Evolutionary conservation across 768 basidiomycete genomes (phyloP).

Genomic region (Pulveroboletus sp.): DNA sequence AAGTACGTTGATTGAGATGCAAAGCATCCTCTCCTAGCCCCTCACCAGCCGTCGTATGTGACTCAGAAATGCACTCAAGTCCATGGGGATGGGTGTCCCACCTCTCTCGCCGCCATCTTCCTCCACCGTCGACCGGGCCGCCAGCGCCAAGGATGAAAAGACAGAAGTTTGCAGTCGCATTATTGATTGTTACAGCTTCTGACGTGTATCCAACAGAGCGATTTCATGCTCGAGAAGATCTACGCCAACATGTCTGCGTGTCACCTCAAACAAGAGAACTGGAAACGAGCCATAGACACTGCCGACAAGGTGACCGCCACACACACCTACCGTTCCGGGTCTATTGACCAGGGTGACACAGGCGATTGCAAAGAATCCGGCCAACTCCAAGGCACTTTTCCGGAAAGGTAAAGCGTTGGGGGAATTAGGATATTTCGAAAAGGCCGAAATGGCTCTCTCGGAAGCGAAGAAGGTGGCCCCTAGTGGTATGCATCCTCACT

Average conservation of each 20-base stretch:
- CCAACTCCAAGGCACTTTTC: slow-evolving; percentile 76
- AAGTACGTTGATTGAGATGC: slow-evolving; percentile 47
- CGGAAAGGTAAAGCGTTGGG: slow-evolving; percentile 77
- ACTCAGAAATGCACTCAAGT: slow-evolving; percentile 51
- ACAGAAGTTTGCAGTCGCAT: slow-evolving; percentile 50
- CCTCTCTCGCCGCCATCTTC: neutral
- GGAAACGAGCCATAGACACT: slow-evolving; percentile 75
- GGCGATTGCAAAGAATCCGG: slow-evolving; percentile 71
- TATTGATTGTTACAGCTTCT: neutral
- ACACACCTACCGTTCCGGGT: neutral
- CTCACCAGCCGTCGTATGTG: slow-evolving; percentile 3
- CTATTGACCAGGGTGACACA: slow-evolving; percentile 24
- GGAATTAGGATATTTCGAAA: slow-evolving; percentile 73
- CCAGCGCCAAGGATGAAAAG: slow-evolving; percentile 46
- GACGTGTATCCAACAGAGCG: slow-evolving; percentile 45
- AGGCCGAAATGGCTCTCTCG: slow-evolving; percentile 59
- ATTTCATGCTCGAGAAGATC: slow-evolving; percentile 73
- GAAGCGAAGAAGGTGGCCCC: slow-evolving; percentile 64
- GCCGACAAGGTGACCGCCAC: slow-evolving; percentile 60
- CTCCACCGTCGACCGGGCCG: slow-evolving; percentile 29
- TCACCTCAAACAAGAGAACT: slow-evolving; percentile 76
- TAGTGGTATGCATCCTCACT: slow-evolving; percentile 38
- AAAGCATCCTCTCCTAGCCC: neutral
- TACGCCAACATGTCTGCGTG: slow-evolving; percentile 85
- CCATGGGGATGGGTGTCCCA: slow-evolving; percentile 39